Conservation (phyloP, 1,139 yeast species). For the Petasospora fabianii region DNA sequence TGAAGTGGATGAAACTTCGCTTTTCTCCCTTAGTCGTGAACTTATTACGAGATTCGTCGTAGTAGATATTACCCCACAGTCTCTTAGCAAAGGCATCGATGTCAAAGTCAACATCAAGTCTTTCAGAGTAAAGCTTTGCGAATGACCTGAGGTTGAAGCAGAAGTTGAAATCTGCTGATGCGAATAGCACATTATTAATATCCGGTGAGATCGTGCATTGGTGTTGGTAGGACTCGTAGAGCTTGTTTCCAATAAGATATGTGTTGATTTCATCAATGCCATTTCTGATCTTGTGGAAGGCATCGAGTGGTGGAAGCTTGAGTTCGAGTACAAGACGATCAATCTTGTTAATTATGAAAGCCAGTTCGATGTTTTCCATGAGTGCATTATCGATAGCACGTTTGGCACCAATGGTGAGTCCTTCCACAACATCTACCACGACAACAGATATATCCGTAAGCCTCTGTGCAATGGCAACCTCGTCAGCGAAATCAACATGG, state of each 20-base stretch:
- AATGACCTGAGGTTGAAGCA: slow-evolving; percentile 67
- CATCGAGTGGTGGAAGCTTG: slow-evolving; percentile 68
- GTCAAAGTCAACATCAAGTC: slow-evolving; percentile 33
- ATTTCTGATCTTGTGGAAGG: slow-evolving; percentile 63
- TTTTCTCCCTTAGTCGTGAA: slow-evolving; percentile 39
- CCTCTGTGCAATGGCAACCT: slow-evolving; percentile 53
- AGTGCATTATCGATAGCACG: slow-evolving; percentile 48
- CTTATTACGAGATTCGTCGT: slow-evolving; percentile 38
- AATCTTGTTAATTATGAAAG: slow-evolving; percentile 72
- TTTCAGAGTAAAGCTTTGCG: slow-evolving; percentile 45
- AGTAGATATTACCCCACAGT: slow-evolving; percentile 79
- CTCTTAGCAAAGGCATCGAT: slow-evolving; percentile 43
- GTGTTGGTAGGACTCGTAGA: slow-evolving; percentile 30
- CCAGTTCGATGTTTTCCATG: slow-evolving; percentile 45
- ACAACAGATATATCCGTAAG: slow-evolving; percentile 64
- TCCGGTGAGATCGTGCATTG: slow-evolving; percentile 51
- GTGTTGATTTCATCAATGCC: slow-evolving; percentile 63
- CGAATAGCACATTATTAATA: slow-evolving; percentile 64
- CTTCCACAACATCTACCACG: slow-evolving; percentile 85
- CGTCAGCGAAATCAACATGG: slow-evolving; percentile 79
- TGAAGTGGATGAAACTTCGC: slow-evolving; percentile 64
- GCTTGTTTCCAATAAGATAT: slow-evolving; percentile 35
- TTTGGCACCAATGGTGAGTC: slow-evolving; percentile 55
- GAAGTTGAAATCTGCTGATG: slow-evolving; percentile 60
- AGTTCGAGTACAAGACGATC: slow-evolving; percentile 81